Base-by-base conservation (phyloP, 208 protist genomes). In the Trypanosomatidae sp. region DNA sequence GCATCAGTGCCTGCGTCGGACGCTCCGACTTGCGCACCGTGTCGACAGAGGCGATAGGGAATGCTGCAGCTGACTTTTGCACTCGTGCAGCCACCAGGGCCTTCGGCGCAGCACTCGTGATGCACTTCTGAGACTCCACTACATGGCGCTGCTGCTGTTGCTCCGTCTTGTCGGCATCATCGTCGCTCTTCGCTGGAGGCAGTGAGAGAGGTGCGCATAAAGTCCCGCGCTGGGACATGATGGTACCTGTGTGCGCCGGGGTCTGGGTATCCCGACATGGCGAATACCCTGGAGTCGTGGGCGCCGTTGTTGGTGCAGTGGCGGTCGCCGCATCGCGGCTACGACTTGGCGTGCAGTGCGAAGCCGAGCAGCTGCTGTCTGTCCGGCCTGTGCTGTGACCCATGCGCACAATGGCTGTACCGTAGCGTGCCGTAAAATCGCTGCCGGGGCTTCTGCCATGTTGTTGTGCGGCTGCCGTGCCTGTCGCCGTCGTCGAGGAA, bases 401-500 rank as follows among this genome's bases (percentile, higher is more conserved):
- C 50, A 71, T 60, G 52, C 66, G 66, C 66, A 71, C 33, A n/a
- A 60, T 71, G 6, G 66, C 33, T 28, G 66, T 60, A 12, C 66
- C 50, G 33, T 44, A 60, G 19, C 47, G 66, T 28, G 66, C 52
- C 19, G 66, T 60, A 12, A 71, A 25, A 25, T 71, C 66, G 25
- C 50, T 46, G 50, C 9, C 44, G 4, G 36, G 0, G 19, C 36
- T 62, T 2, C 39, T 43, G 9, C 41, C 50, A 12, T 53, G 28
- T 30, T 17, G 33, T n/a, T 22, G 41, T 39, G 65, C 13, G 3
- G 15, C 46, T 8, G 19, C 17, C 5, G 49, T 43, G 44, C 33
- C 25, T 2, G 19, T 15, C 44, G 44, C 64, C 64, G 28, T 1
- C 39, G 60, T 47, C 39, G 60, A 65, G 7, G 60, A 65, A 9